phyloP scores from a whole-genome alignment of 768 basidiomycete genomes.

The Trametes cubensis region DNA sequence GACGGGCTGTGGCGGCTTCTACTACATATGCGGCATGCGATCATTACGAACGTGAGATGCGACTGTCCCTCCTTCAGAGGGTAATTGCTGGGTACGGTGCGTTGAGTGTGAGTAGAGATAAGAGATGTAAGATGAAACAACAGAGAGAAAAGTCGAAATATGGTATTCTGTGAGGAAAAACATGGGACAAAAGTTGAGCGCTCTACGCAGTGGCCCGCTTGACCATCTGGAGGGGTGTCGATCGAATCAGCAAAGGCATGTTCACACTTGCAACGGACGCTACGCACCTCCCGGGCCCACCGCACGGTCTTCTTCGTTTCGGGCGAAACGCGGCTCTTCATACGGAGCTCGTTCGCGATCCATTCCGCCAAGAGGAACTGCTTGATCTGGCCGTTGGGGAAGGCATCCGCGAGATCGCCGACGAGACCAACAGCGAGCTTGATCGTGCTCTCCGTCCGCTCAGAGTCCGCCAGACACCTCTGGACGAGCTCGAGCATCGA shows the following conservation, averaged over 20 bases:
- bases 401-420: slow-evolving; percentile 91
- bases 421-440: slow-evolving; percentile 82
- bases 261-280: background rate
- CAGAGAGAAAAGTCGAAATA: slow-evolving; percentile 4
- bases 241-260: background rate
- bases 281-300: slow-evolving; percentile 88
- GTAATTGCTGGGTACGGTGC: slow-evolving; percentile 28
- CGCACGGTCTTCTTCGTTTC: slow-evolving; percentile 89
- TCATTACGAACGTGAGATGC: slow-evolving; percentile 26
- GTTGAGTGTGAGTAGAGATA: slow-evolving; percentile 24
- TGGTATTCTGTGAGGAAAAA: slow-evolving; percentile 4
- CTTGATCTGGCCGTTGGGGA: slow-evolving; percentile 81
- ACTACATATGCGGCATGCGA: slow-evolving; percentile 26
- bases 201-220: slow-evolving; percentile 74
- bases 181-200: background rate
- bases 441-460: slow-evolving; percentile 76
- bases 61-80: slow-evolving; percentile 30
- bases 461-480: slow-evolving; percentile 77
- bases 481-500: slow-evolving; percentile 82
- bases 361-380: slow-evolving; percentile 77
- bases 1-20: slow-evolving; percentile 25
- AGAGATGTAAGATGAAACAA: slow-evolving; percentile 20
- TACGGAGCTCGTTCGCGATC: slow-evolving; percentile 73
- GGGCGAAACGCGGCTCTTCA: slow-evolving; percentile 68
- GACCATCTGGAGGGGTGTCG: slow-evolving; percentile 57